A percentile compares a stretch with the other conserved stretches of the same genome.
phyloP scores from a whole-genome alignment of 805 yeast genomes.

The Cyberlindnera sargentensis region DNA sequence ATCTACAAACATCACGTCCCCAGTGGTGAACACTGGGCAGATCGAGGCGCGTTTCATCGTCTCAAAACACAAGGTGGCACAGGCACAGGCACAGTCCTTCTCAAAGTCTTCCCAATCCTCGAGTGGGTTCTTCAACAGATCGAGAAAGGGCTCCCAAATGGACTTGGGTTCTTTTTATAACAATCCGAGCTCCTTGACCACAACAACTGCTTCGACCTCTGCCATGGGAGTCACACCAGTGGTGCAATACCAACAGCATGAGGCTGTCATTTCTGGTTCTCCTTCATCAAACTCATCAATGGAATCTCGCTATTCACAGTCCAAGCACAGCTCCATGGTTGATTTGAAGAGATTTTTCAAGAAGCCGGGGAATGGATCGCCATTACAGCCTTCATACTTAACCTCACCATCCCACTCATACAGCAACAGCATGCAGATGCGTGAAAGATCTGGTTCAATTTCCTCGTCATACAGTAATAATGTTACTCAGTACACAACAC shows the following conservation, averaged over 20 bases:
- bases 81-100: slow-evolving; percentile 17
- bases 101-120: slow-evolving; percentile 24
- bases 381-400: slow-evolving; percentile 5
- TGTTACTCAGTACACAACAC: slow-evolving; percentile 30
- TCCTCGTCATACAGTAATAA: slow-evolving; percentile 31
- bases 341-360: slow-evolving; percentile 70
- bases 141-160: slow-evolving; percentile 32
- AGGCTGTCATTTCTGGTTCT: slow-evolving; percentile 16
- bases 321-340: slow-evolving; percentile 69
- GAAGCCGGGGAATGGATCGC: slow-evolving; percentile 25
- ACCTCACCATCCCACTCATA: slow-evolving; percentile 7
- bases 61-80: slow-evolving; percentile 59
- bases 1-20: slow-evolving; percentile 66
- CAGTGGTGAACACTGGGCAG: slow-evolving; percentile 48
- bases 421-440: not conserved
- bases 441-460: slow-evolving; percentile 22
- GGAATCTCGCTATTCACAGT: slow-evolving; percentile 27
- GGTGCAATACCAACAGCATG: not conserved
- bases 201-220: slow-evolving; percentile 3
- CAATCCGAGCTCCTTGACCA: slow-evolving; percentile 8
- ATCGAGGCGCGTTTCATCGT: slow-evolving; percentile 86
- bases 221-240: not conserved
- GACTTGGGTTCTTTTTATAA: slow-evolving; percentile 23
- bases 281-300: slow-evolving; percentile 22
- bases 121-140: slow-evolving; percentile 39